Conservation (phyloP, 345 rosid genomes). For the Salix dunnii region DNA sequence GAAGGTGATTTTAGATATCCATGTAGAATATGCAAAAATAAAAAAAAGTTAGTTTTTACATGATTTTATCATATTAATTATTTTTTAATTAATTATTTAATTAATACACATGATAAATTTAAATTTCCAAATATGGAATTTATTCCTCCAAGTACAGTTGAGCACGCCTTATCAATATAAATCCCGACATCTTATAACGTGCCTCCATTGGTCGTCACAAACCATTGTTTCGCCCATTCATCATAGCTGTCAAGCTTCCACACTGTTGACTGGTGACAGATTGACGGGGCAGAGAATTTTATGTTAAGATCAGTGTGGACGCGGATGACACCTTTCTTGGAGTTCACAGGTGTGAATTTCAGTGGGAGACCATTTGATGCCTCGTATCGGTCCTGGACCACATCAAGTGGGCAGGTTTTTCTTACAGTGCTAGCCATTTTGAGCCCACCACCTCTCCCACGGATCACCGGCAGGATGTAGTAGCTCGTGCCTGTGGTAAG, state of each 20-base stretch:
- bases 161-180: too few relatives aligned
- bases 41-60: too few relatives aligned
- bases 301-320: constrained; percentile 34
- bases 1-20: too few relatives aligned
- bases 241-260: constrained; percentile 47
- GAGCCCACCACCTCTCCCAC: constrained; percentile 35
- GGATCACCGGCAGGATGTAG: constrained; percentile 16
- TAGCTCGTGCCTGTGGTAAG: constrained; percentile 23
- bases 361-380: constrained; percentile 29
- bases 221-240: constrained; percentile 34
- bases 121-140: too few relatives aligned
- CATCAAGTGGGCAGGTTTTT: constrained; percentile 1
- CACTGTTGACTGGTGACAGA: constrained; percentile 44
- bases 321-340: constrained; percentile 17
- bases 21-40: too few relatives aligned
- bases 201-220: constrained; percentile 50
- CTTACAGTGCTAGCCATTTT: not conserved
- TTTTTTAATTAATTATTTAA: too few relatives aligned
- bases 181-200: too few relatives aligned
- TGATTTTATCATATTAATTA: too few relatives aligned
- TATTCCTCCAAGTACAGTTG: too few relatives aligned
- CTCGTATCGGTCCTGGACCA: constrained; percentile 17
- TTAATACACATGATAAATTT: too few relatives aligned
- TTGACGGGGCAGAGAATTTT: constrained; percentile 41
- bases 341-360: constrained; percentile 27